A percentile compares a stretch with the other conserved stretches of the same genome.
phyloP scores from a whole-genome alignment of 1,284 basidiomycete species.

The Leucoagaricus sp. region DNA sequence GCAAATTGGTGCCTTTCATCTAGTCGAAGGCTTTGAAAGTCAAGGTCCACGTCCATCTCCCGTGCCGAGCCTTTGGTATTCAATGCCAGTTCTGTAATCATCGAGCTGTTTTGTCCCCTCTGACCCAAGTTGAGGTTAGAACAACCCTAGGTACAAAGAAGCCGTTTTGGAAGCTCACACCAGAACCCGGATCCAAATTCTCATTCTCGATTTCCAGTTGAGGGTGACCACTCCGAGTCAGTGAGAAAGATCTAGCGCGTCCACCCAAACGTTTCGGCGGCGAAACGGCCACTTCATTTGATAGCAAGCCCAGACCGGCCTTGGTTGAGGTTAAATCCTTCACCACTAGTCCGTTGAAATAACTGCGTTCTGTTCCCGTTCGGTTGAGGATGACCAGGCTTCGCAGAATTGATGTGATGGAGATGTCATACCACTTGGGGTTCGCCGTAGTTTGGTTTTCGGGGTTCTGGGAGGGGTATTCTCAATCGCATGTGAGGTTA shows the following conservation, averaged over 20 bases:
- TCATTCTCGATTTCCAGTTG: not conserved
- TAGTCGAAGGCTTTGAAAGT: conserved; percentile 9
- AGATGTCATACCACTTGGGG: conserved; percentile 9
- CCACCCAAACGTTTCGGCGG: not conserved
- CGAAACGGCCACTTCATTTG: not conserved
- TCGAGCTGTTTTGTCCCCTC: not conserved
- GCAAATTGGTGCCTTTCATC: not conserved
- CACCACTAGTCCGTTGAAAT: conserved; percentile 1
- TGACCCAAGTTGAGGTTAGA: not conserved
- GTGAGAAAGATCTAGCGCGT: not conserved
- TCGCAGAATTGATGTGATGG: not conserved
- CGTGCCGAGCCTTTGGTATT: not conserved
- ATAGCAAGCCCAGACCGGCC: not conserved
- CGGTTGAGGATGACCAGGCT: not conserved
- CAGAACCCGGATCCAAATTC: not conserved
- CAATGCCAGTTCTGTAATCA: not conserved
- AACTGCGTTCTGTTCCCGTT: conserved; percentile 9
- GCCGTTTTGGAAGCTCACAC: no score
- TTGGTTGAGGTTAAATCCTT: not conserved
- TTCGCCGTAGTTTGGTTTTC: conserved; percentile 7
- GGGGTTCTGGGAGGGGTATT: conserved; percentile 5
- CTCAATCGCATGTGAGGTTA: not conserved
- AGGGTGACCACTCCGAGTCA: not conserved
- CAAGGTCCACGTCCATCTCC: conserved; percentile 7
- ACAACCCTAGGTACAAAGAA: not conserved